Percentiles rank a stretch among this genome's conserved stretches.
phyloP scores from a whole-genome alignment of 495 filamentous ascomycete genomes.

The Penicillium canescens region DNA sequence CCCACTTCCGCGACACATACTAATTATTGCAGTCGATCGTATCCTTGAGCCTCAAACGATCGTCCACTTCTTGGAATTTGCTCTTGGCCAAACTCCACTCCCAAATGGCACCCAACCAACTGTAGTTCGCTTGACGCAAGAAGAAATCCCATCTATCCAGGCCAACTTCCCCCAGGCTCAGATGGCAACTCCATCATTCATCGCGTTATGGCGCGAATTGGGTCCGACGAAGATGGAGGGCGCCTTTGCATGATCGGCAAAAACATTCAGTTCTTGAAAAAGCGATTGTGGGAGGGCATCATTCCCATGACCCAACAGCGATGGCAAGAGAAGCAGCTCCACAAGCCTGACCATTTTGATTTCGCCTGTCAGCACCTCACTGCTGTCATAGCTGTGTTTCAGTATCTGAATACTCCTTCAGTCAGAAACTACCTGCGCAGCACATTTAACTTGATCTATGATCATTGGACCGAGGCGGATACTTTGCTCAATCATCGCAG shows the following conservation, averaged over 20 bases:
- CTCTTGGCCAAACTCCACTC: neutral
- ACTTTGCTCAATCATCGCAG: constrained; percentile 12
- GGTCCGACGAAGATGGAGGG: constrained; percentile 9
- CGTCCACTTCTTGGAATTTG: constrained; percentile 17
- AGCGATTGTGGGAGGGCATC: constrained; percentile 34
- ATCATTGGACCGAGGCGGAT: constrained; percentile 23
- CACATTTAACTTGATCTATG: constrained; percentile 31
- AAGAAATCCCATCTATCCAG: constrained; percentile 3
- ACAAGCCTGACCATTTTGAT: constrained; percentile 28
- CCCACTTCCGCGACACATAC: neutral
- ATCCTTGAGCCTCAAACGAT: constrained; percentile 21
- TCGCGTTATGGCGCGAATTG: constrained; percentile 16
- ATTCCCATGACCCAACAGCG: constrained; percentile 30
- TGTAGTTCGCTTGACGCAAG: neutral
- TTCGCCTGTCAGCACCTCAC: constrained; percentile 29
- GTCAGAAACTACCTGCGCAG: constrained; percentile 24
- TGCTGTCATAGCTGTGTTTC: constrained; percentile 30
- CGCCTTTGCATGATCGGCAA: constrained; percentile 25
- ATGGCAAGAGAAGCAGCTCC: constrained; percentile 33
- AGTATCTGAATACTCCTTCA: constrained; percentile 25
- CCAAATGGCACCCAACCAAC: constrained; percentile 12
- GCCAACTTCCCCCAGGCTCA: constrained; percentile 6
- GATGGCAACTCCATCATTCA: constrained; percentile 3
- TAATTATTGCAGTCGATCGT: constrained; percentile 17
- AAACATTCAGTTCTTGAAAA: constrained; percentile 30